Evolutionary conservation across 106 monocot species (phyloP).

Genomic region (Gastrodia elata): DNA sequence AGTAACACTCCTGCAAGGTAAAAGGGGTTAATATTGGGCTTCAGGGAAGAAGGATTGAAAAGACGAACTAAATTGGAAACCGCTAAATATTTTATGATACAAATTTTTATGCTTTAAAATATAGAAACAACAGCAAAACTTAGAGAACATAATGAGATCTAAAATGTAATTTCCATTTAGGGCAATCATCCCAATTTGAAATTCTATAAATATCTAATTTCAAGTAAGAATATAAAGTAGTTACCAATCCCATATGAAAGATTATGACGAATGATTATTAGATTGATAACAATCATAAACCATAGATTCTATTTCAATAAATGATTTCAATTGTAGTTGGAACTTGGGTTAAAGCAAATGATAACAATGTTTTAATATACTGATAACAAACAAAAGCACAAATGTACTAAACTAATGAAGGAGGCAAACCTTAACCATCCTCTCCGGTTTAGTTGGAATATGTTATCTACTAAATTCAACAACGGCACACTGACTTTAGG

Average conservation of each 20-base stretch:
- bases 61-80: too few relatives aligned
- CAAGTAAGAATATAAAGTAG: background rate
- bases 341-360: background rate
- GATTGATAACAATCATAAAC: background rate
- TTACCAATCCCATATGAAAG: background rate
- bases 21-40: too few relatives aligned
- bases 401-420: background rate
- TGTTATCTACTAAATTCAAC: slow-evolving; percentile 90
- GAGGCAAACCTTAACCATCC: slow-evolving; percentile 85
- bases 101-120: too few relatives aligned
- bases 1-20: too few relatives aligned
- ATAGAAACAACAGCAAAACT: too few relatives aligned
- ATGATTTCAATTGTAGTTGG: background rate
- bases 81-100: too few relatives aligned
- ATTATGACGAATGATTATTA: background rate
- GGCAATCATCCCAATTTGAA: background rate
- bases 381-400: background rate
- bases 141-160: too few relatives aligned
- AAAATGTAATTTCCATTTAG: too few relatives aligned
- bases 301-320: background rate
- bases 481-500: slow-evolving; percentile 91
- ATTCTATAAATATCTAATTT: background rate
- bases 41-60: too few relatives aligned
- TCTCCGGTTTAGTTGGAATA: slow-evolving; percentile 89
- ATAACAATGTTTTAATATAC: background rate